These are phyloP conservation scores for Talaromyces sp. DNA, from an alignment of 2,329 filamentous ascomycete genomes.

Conservation along the genomic window DNA sequence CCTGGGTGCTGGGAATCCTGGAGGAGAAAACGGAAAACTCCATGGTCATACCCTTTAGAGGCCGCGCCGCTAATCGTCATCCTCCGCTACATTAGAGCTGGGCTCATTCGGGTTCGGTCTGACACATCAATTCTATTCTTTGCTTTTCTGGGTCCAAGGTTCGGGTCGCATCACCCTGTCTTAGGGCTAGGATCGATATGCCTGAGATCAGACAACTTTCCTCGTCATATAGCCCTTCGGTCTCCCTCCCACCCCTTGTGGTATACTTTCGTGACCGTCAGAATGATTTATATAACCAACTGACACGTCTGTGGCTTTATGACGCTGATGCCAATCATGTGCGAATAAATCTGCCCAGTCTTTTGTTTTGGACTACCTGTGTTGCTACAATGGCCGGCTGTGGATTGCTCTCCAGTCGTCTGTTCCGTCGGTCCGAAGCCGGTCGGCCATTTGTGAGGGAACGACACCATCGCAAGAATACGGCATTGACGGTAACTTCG, in stretches of 20 bases:
- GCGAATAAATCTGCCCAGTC: slow-evolving; percentile 28
- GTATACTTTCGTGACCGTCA: not conserved
- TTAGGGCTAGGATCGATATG: not conserved
- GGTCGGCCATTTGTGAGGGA: slow-evolving; percentile 19
- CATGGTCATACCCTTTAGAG: not conserved
- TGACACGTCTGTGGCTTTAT: slow-evolving; percentile 15
- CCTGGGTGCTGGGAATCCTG: slow-evolving; percentile 15
- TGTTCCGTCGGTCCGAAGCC: slow-evolving; percentile 25
- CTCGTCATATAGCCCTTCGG: slow-evolving; percentile 10
- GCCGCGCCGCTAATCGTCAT: slow-evolving; percentile 4
- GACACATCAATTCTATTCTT: slow-evolving; percentile 3
- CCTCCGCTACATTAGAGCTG: slow-evolving; percentile 6
- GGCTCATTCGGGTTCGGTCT: slow-evolving; percentile 3
- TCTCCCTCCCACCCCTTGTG: not conserved
- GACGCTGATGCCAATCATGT: slow-evolving; percentile 27
- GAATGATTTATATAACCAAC: slow-evolving; percentile 6
- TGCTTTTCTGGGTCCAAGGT: slow-evolving; percentile 5
- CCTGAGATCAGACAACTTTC: slow-evolving; percentile 11
- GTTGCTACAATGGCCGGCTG: slow-evolving; percentile 37
- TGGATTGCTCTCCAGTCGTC: slow-evolving; percentile 29
- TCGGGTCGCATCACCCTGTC: slow-evolving; percentile 4
- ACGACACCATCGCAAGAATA: slow-evolving; percentile 27
- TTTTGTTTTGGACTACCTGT: slow-evolving; percentile 32
- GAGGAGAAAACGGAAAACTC: not conserved
- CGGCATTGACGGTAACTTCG: slow-evolving; percentile 30